Evolutionary conservation across 2,329 filamentous ascomycete genomes (phyloP).

Genomic region (Plectosphaerella sp.): DNA sequence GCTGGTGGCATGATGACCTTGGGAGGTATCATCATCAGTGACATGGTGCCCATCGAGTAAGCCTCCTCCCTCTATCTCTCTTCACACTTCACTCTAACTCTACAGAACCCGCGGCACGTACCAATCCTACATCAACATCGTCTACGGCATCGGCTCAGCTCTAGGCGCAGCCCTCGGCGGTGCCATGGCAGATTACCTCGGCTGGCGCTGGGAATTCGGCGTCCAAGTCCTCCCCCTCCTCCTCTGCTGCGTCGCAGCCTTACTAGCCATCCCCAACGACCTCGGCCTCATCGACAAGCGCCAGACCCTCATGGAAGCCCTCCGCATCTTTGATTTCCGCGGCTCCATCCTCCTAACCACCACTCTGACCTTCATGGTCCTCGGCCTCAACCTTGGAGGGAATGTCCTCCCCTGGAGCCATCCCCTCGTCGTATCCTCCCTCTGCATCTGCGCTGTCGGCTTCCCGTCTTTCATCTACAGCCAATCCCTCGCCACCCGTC

Average conservation of each 20-base stretch:
- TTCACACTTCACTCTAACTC: not conserved
- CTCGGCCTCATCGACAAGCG: constrained; percentile 44
- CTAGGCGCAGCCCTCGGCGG: constrained; percentile 67
- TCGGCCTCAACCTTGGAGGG: constrained; percentile 59
- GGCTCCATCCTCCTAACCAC: constrained; percentile 50
- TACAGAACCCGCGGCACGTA: constrained; percentile 57
- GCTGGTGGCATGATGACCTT: constrained; percentile 68
- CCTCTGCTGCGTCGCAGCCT: constrained; percentile 39
- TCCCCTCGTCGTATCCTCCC: constrained; percentile 49
- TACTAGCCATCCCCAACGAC: constrained; percentile 43
- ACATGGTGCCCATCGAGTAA: constrained; percentile 69
- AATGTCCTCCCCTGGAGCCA: constrained; percentile 60
- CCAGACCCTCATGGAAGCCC: constrained; percentile 40
- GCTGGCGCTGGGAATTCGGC: constrained; percentile 71
- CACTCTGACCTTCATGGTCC: constrained; percentile 52
- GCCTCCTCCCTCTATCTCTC: constrained; percentile 15
- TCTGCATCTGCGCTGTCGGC: constrained; percentile 40
- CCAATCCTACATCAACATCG: constrained; percentile 66
- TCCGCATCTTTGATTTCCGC: constrained; percentile 51
- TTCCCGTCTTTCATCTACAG: constrained; percentile 49
- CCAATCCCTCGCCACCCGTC: constrained; percentile 44
- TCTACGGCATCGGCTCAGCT: constrained; percentile 54
- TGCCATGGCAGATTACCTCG: constrained; percentile 63
- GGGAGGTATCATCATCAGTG: constrained; percentile 67
- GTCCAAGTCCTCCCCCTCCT: constrained; percentile 52